Evolutionary conservation across 345 rosid species (phyloP).

Genomic region (Euphorbia lathyris): DNA sequence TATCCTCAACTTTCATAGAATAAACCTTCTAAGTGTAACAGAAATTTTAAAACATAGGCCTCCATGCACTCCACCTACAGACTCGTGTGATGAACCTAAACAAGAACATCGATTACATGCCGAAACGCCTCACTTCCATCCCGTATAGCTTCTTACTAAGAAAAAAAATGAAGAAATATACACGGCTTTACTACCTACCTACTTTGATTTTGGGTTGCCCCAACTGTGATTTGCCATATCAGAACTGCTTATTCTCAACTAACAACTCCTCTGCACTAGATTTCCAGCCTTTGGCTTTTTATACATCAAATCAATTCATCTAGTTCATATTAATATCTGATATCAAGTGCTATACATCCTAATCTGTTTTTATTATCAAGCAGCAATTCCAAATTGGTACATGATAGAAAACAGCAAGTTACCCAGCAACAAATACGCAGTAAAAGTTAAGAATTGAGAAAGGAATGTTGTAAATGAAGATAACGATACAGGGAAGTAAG

Average conservation of each 20-base stretch:
- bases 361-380: not conserved
- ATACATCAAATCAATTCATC: not conserved
- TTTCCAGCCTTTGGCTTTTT: not conserved
- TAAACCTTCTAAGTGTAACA: not conserved
- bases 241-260: not conserved
- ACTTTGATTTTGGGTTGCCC: not conserved
- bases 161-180: not conserved
- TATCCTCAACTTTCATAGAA: not conserved
- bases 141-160: not conserved
- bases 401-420: too few relatives aligned
- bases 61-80: not conserved
- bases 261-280: not conserved
- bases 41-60: not conserved
- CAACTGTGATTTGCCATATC: not conserved
- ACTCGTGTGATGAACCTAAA: not conserved
- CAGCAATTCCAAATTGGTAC: constrained; percentile 1
- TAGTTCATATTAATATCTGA: too few relatives aligned
- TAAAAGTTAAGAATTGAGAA: too few relatives aligned
- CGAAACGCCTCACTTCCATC: not conserved
- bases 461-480: too few relatives aligned
- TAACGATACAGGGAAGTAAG: too few relatives aligned
- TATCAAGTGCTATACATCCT: not conserved
- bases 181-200: not conserved
- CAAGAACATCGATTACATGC: not conserved
- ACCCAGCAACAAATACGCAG: too few relatives aligned